These are phyloP conservation scores for Chrysanthemum makinoi DNA, from an alignment of 129 eudicot species.

Conservation along the genomic window DNA sequence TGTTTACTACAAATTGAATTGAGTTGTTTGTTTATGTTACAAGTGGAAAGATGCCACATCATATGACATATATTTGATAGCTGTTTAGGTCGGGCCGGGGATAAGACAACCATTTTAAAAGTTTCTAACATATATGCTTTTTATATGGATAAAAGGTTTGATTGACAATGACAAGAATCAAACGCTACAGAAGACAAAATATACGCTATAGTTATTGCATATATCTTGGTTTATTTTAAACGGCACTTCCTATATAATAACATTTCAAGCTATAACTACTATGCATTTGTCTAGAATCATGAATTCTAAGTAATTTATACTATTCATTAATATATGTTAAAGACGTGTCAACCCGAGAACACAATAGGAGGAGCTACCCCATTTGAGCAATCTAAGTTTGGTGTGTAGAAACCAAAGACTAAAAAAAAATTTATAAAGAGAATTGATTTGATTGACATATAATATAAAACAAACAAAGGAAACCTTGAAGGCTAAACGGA, in stretches of 20 bases:
- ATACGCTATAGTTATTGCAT: neutral
- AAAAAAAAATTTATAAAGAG: no score
- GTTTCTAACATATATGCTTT: constrained; percentile 6
- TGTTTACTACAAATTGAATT: neutral
- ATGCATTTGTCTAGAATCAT: neutral
- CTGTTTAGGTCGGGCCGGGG: neutral
- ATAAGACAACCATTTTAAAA: constrained; percentile 21
- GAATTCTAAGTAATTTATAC: no score
- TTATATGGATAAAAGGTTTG: constrained; percentile 6
- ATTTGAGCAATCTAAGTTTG: no score
- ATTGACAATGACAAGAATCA: constrained; percentile 27
- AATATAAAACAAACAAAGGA: no score
- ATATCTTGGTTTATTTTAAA: neutral
- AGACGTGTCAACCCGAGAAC: no score
- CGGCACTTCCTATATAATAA: neutral
- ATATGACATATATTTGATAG: constrained; percentile 11
- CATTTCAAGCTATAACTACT: neutral
- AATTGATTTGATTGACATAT: no score
- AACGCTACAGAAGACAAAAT: constrained; percentile 20
- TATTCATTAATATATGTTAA: no score
- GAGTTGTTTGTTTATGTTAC: constrained; percentile 4
- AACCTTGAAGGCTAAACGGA: no score
- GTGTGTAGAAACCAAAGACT: no score
- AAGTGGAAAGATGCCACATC: constrained; percentile 19
- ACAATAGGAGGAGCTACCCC: no score